Evolutionary conservation across 1,139 yeast species (phyloP).

Genomic region (Eremothecium sinecaudum): DNA sequence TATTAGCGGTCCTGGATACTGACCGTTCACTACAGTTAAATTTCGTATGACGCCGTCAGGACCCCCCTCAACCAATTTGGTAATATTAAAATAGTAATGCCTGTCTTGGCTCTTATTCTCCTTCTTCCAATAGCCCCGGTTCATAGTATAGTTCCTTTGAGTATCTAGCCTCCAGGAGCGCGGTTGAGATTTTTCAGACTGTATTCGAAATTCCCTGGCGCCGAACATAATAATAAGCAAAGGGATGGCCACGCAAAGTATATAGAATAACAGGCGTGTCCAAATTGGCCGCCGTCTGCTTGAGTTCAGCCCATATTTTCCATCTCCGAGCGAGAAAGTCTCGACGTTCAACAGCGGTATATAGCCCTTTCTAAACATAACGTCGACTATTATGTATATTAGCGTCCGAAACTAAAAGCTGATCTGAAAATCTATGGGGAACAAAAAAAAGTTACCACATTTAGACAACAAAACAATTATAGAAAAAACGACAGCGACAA

Average conservation of each 20-base stretch:
- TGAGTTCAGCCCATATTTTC: too few relatives aligned
- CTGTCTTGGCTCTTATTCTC: conserved; percentile 12
- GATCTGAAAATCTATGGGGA: too few relatives aligned
- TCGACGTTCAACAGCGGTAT: too few relatives aligned
- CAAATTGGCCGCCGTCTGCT: conserved; percentile 2
- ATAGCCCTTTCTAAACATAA: too few relatives aligned
- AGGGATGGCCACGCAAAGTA: conserved; percentile 3
- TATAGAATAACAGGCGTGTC: not conserved
- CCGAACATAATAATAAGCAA: not conserved
- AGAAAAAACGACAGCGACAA: too few relatives aligned
- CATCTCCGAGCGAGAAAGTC: too few relatives aligned
- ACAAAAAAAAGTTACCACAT: too few relatives aligned
- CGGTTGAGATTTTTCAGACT: conserved; percentile 12
- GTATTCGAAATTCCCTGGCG: not conserved
- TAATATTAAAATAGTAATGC: conserved; percentile 16
- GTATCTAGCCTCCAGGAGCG: conserved; percentile 15
- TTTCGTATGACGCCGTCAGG: conserved; percentile 31
- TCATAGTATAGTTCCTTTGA: conserved; percentile 13
- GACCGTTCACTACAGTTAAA: conserved; percentile 42
- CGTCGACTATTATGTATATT: too few relatives aligned
- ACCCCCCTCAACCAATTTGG: conserved; percentile 13
- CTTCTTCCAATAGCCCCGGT: conserved; percentile 12
- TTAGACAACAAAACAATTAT: too few relatives aligned
- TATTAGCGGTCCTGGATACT: conserved; percentile 36
- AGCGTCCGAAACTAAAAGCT: too few relatives aligned